Evolutionary conservation across 2,329 filamentous ascomycete genomes (phyloP).

Genomic region (Fusarium euwallaceae): DNA sequence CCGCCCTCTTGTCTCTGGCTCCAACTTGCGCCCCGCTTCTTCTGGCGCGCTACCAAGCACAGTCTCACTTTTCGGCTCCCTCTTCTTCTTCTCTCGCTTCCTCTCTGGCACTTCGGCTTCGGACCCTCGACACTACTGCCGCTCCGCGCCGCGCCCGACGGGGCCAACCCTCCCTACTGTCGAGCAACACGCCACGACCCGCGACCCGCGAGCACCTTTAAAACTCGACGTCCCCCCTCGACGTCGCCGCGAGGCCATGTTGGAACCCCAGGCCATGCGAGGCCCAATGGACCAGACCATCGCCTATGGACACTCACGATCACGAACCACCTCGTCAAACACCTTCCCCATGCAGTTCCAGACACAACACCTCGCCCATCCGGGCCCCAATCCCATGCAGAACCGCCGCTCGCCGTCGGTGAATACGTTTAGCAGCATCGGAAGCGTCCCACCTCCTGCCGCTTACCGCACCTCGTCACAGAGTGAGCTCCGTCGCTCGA

Average conservation of each 20-base stretch:
- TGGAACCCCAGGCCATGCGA: conserved; percentile 51
- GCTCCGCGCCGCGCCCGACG: conserved; percentile 41
- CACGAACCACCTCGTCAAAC: conserved; percentile 69
- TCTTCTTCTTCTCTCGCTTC: conserved; percentile 41
- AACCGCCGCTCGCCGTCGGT: conserved; percentile 73
- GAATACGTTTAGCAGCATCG: conserved; percentile 77
- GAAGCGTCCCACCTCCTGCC: conserved; percentile 73
- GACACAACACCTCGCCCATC: conserved; percentile 50
- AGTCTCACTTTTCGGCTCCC: conserved; percentile 48
- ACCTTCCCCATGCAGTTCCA: conserved; percentile 58
- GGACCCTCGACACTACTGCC: conserved; percentile 26
- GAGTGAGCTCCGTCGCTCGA: conserved; percentile 78
- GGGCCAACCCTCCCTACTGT: conserved; percentile 40
- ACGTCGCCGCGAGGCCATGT: conserved; percentile 42
- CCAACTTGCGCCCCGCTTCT: conserved; percentile 33
- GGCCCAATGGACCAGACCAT: conserved; percentile 52
- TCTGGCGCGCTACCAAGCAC: conserved; percentile 42
- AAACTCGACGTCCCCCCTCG: conserved; percentile 36
- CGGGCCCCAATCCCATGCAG: conserved; percentile 52
- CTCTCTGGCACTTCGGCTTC: conserved; percentile 29
- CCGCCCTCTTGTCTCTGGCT: conserved; percentile 25
- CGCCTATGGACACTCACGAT: conserved; percentile 66
- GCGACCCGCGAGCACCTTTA: conserved; percentile 41
- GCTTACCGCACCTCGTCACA: conserved; percentile 68
- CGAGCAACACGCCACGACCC: conserved; percentile 41